phyloP scores from a whole-genome alignment of 495 filamentous ascomycete species.

The Tuber brumale region DNA sequence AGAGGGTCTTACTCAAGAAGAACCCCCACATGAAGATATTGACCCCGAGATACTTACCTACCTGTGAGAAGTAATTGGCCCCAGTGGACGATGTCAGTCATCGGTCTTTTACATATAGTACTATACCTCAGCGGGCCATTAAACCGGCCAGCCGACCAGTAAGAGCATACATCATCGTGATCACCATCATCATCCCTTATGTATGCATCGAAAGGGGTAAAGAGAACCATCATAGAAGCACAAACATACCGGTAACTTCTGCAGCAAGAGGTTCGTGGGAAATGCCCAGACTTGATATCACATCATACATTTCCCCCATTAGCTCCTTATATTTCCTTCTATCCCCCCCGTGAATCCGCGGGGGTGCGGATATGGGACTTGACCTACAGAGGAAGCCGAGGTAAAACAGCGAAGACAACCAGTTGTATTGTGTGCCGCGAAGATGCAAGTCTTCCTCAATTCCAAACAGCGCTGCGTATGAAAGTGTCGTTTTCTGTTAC shows the following conservation, averaged over 20 bases:
- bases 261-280: slow-evolving; percentile 52
- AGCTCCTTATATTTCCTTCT: neutral
- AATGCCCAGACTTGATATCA: slow-evolving; percentile 41
- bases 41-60: slow-evolving; percentile 53
- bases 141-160: neutral
- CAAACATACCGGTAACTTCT: slow-evolving; percentile 51
- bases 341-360: neutral
- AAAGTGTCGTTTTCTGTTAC: slow-evolving; percentile 16
- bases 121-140: neutral
- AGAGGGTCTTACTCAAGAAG: slow-evolving; percentile 44
- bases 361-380: neutral
- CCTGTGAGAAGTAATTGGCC: slow-evolving; percentile 39
- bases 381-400: slow-evolving; percentile 50
- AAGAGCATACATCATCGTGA: neutral
- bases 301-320: neutral
- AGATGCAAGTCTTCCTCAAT: slow-evolving; percentile 50
- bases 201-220: neutral
- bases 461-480: slow-evolving; percentile 50
- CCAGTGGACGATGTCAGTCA: neutral
- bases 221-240: neutral
- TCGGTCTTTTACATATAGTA: neutral
- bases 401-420: slow-evolving; percentile 57
- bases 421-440: slow-evolving; percentile 54
- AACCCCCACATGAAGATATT: slow-evolving; percentile 60
- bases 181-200: neutral